These are phyloP conservation scores for Raddia distichophylla DNA, from an alignment of 176 grass and related monocot genomes.

Conservation along the genomic window DNA sequence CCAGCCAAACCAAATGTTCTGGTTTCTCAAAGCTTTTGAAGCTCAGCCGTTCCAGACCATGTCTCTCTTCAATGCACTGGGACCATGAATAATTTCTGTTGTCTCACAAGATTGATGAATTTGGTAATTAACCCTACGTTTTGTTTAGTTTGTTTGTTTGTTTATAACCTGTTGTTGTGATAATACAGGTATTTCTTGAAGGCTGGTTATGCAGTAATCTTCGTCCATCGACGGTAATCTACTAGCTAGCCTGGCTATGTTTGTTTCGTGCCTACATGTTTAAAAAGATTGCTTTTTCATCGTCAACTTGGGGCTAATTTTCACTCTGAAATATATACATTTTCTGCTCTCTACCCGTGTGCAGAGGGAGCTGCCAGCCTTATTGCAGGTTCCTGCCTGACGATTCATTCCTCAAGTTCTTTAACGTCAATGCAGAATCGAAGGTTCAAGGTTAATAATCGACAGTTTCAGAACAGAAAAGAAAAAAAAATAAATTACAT, in stretches of 20 bases:
- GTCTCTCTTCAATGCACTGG: neutral
- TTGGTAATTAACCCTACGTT: neutral
- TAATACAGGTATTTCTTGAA: constrained; percentile 79
- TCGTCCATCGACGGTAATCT: constrained; percentile 65
- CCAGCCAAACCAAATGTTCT: too few relatives aligned
- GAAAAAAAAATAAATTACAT: neutral
- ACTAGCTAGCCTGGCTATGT: neutral
- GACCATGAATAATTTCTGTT: neutral
- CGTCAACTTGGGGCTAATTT: neutral
- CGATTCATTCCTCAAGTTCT: constrained; percentile 83
- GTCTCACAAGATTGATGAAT: neutral
- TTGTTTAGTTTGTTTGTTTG: too few relatives aligned
- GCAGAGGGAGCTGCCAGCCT: constrained; percentile 86
- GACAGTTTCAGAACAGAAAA: neutral
- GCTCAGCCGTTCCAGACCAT: neutral
- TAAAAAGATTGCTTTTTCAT: neutral
- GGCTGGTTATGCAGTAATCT: constrained; percentile 88
- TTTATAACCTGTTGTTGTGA: neutral
- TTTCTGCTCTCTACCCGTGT: constrained; percentile 11
- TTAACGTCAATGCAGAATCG: constrained; percentile 66
- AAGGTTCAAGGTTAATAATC: constrained; percentile 75
- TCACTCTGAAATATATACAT: constrained; percentile 25
- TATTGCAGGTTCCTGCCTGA: constrained; percentile 83
- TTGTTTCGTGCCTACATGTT: neutral
- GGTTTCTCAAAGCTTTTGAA: too few relatives aligned